phyloP scores from a whole-genome alignment of 768 basidiomycete genomes.

The Omphalotus guepiniiformis region DNA sequence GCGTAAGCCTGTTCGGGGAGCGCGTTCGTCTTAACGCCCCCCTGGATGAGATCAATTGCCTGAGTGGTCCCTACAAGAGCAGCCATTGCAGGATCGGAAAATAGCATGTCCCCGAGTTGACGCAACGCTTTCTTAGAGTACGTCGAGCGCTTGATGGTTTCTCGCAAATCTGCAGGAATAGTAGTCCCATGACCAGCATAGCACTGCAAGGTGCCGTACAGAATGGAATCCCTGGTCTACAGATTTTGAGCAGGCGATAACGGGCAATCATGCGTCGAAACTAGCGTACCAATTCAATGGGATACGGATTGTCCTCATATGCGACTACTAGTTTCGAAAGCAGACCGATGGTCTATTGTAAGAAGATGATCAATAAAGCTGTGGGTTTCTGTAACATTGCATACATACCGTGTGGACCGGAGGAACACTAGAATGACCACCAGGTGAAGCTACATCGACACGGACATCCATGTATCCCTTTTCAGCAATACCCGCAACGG shows the following conservation, averaged over 20 bases:
- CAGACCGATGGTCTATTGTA: conserved; percentile 48
- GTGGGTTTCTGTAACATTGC: conserved; percentile 5
- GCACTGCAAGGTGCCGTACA: conserved; percentile 46
- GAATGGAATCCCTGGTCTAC: conserved; percentile 35
- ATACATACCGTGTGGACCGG: conserved; percentile 49
- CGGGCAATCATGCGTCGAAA: neutral
- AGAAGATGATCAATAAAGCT: neutral
- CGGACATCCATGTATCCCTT: conserved; percentile 45
- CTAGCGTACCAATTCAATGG: conserved; percentile 28
- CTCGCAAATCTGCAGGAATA: conserved; percentile 31
- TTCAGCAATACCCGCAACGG: conserved; percentile 44
- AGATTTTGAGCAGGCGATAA: neutral
- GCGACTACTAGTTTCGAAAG: conserved; percentile 47
- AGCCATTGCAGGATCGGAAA: conserved; percentile 19
- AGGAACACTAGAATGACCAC: conserved; percentile 66
- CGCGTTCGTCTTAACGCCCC: conserved; percentile 53
- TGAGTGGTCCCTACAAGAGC: conserved; percentile 47
- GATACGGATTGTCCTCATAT: conserved; percentile 42
- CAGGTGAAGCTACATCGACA: conserved; percentile 44
- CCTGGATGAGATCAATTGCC: conserved; percentile 47
- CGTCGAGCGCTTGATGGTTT: conserved; percentile 29
- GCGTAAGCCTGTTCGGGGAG: conserved; percentile 51
- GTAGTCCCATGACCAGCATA: conserved; percentile 42
- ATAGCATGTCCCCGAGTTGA: conserved; percentile 33
- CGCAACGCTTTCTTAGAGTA: conserved; percentile 35